phyloP scores from a whole-genome alignment of 2,329 filamentous ascomycete genomes.

The Aspergillus sp. region DNA sequence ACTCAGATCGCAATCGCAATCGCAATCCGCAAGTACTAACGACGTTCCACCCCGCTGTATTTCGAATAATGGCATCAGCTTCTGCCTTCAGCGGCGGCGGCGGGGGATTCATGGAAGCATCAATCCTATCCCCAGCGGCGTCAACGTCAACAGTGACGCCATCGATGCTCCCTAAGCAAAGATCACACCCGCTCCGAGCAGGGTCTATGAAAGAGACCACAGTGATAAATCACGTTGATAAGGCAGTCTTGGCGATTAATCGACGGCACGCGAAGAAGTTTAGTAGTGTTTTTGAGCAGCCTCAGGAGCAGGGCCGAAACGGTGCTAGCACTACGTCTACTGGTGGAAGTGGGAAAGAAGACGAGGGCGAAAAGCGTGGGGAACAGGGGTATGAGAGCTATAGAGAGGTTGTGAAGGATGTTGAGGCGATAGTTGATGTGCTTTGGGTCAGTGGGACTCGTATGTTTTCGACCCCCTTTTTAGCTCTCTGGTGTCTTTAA shows the following conservation, averaged over 20 bases:
- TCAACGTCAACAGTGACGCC: constrained; percentile 43
- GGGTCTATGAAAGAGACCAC: constrained; percentile 60
- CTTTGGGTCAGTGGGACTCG: constrained; percentile 87
- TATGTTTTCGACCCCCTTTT: constrained; percentile 48
- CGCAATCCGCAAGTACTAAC: neutral
- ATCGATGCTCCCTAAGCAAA: constrained; percentile 52
- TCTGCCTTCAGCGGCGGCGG: constrained; percentile 3
- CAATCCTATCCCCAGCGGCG: constrained; percentile 48
- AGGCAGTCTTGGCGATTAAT: constrained; percentile 51
- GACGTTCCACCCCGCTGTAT: neutral
- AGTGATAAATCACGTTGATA: constrained; percentile 59
- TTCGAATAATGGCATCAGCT: neutral
- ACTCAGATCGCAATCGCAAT: neutral
- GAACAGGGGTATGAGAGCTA: constrained; percentile 60
- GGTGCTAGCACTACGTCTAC: neutral
- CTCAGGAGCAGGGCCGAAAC: constrained; percentile 19
- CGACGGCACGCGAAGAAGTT: constrained; percentile 55
- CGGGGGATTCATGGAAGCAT: constrained; percentile 43
- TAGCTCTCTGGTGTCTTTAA: neutral
- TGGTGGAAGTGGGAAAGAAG: constrained; percentile 15
- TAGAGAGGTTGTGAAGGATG: constrained; percentile 68
- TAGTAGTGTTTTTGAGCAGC: constrained; percentile 31
- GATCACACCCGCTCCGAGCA: constrained; percentile 52
- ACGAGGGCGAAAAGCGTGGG: neutral
- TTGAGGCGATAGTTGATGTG: constrained; percentile 74